These are phyloP conservation scores for Sporopachydermia cereana DNA, from an alignment of 1,139 yeast genomes.

Conservation along the genomic window DNA sequence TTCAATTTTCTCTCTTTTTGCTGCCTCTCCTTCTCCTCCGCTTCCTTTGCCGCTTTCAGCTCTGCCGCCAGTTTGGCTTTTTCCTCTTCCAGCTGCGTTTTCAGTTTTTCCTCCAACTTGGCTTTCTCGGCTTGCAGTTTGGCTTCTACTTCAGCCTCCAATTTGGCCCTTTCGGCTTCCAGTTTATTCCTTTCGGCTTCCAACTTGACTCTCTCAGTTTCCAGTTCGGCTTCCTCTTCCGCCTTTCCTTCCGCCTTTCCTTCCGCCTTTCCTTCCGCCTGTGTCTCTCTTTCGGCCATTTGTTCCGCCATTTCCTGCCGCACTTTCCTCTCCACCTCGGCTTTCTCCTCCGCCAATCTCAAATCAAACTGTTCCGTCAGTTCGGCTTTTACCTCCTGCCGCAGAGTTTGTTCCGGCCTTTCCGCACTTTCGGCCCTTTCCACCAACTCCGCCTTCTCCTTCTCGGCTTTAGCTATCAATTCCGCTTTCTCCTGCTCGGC, in stretches of 20 bases:
- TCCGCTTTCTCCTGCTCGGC: slow-evolving; percentile 8
- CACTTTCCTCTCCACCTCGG: slow-evolving; percentile 9
- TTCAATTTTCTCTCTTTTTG: slow-evolving; percentile 4
- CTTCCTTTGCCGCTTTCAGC: slow-evolving; percentile 5
- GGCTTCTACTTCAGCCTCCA: slow-evolving; percentile 37
- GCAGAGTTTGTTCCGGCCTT: slow-evolving; percentile 5
- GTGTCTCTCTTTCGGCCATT: slow-evolving; percentile 8
- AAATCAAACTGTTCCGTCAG: not conserved
- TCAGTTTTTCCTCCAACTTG: slow-evolving; percentile 30
- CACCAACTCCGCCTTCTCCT: too few species aligned
- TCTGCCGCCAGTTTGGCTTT: slow-evolving; percentile 21
- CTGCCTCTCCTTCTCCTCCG: slow-evolving; percentile 10
- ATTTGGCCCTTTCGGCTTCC: slow-evolving; percentile 6
- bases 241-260: slow-evolving; percentile 8
- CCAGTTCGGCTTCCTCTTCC: slow-evolving; percentile 9
- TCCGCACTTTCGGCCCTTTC: too few species aligned
- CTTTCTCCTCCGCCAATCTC: slow-evolving; percentile 10
- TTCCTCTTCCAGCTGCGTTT: slow-evolving; percentile 28
- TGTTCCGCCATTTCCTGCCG: slow-evolving; percentile 14
- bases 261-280: slow-evolving; percentile 10
- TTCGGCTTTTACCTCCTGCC: slow-evolving; percentile 36
- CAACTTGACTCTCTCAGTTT: slow-evolving; percentile 6
- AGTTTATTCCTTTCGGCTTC: slow-evolving; percentile 8
- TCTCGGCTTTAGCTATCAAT: slow-evolving; percentile 9
- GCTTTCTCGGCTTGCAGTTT: slow-evolving; percentile 24